phyloP scores from a whole-genome alignment of 306 rosid species.

The Citrullus colocynthis region DNA sequence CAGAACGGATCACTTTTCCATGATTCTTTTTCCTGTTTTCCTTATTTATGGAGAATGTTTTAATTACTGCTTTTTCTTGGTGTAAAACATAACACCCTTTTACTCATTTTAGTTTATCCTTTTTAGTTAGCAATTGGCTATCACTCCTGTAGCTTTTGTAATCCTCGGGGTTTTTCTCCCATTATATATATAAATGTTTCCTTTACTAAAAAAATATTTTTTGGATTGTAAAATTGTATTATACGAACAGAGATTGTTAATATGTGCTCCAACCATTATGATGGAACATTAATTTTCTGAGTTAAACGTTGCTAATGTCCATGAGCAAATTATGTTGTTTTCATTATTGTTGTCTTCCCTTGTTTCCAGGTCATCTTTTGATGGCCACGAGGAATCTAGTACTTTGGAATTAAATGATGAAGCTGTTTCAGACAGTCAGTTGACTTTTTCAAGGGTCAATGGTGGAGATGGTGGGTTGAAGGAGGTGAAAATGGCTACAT shows the following conservation, averaged over 20 bases:
- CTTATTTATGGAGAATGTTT: too few relatives aligned
- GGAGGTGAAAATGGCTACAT: slow-evolving; percentile 38
- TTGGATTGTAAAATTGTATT: background rate
- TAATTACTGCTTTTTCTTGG: too few relatives aligned
- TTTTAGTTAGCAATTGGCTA: too few relatives aligned
- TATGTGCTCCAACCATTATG: background rate
- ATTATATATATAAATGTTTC: too few relatives aligned
- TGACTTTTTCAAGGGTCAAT: slow-evolving; percentile 31
- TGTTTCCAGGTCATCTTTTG: slow-evolving; percentile 59
- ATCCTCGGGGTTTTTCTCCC: too few relatives aligned
- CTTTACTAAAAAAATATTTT: background rate
- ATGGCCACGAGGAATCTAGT: slow-evolving; percentile 72
- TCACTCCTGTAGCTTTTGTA: too few relatives aligned
- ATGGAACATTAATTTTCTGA: background rate
- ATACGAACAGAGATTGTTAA: background rate
- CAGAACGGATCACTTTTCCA: too few relatives aligned
- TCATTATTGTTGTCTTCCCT: background rate
- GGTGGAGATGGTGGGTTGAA: slow-evolving; percentile 40
- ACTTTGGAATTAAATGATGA: slow-evolving; percentile 44
- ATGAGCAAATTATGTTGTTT: background rate
- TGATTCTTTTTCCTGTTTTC: too few relatives aligned
- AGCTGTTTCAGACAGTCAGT: slow-evolving; percentile 40
- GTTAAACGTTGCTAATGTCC: background rate
- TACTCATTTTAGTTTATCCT: too few relatives aligned
- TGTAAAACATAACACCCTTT: too few relatives aligned